These are phyloP conservation scores for Gonium pectorale DNA, from an alignment of 139 green algal species.

Conservation along the genomic window DNA sequence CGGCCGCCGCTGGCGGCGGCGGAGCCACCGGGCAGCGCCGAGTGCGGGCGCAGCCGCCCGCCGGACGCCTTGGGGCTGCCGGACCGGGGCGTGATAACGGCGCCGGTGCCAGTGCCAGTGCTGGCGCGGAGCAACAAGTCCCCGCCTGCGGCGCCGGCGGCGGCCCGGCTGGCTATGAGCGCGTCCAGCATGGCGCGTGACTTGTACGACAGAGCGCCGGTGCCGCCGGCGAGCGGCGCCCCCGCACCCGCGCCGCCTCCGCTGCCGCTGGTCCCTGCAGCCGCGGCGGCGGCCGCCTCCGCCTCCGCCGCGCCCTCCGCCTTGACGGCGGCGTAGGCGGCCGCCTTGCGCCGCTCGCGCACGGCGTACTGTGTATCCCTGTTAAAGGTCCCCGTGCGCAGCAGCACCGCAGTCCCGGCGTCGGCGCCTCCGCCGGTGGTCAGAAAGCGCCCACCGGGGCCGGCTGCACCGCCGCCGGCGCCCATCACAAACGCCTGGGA, in stretches of 20 bases:
- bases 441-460: not conserved
- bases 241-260: not conserved
- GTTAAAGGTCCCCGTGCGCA: slow-evolving; percentile 10
- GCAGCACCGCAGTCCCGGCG: not conserved
- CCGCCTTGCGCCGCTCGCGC: slow-evolving; percentile 26
- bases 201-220: not conserved
- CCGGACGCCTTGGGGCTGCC: not conserved
- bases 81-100: not conserved
- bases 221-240: not conserved
- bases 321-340: slow-evolving; percentile 22
- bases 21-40: not conserved
- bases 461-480: not conserved
- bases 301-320: slow-evolving; percentile 25
- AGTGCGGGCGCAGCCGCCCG: not conserved
- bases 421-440: not conserved
- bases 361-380: slow-evolving; percentile 37
- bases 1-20: not conserved
- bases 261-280: not conserved
- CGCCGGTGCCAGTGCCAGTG: too few species aligned
- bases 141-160: not conserved
- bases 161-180: slow-evolving; percentile 17
- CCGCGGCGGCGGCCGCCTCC: too few species aligned
- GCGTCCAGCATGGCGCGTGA: slow-evolving; percentile 49
- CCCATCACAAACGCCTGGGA: not conserved
- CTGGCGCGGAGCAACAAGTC: not conserved